These are phyloP conservation scores for Hypomontagnella monticulosa DNA, from an alignment of 495 filamentous ascomycete genomes.

Conservation along the genomic window DNA sequence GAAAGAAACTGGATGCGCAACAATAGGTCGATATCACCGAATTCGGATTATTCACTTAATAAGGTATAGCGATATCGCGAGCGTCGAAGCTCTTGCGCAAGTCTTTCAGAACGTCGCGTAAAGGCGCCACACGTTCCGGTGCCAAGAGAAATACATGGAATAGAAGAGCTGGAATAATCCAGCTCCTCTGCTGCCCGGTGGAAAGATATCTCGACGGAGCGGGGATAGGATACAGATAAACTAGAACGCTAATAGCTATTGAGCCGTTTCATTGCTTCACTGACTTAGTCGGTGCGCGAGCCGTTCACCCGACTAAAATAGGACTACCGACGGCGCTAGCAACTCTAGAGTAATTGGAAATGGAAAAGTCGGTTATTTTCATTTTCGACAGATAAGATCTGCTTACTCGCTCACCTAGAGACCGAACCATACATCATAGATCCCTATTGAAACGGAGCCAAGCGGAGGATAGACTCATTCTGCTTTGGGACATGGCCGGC, in stretches of 20 bases:
- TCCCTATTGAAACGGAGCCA: slow-evolving; percentile 1
- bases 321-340: slow-evolving; percentile 34
- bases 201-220: slow-evolving; percentile 32
- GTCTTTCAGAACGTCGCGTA: slow-evolving; percentile 23
- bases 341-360: slow-evolving; percentile 26
- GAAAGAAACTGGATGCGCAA: neutral
- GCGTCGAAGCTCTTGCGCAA: slow-evolving; percentile 12
- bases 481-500: slow-evolving; percentile 28
- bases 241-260: slow-evolving; percentile 12
- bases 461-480: slow-evolving; percentile 13
- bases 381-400: slow-evolving; percentile 7
- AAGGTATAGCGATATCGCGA: neutral
- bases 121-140: slow-evolving; percentile 1
- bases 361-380: slow-evolving; percentile 23
- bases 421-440: slow-evolving; percentile 13
- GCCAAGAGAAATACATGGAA: slow-evolving; percentile 31
- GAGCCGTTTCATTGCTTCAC: slow-evolving; percentile 7
- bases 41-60: slow-evolving; percentile 17
- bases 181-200: slow-evolving; percentile 6
- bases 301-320: slow-evolving; percentile 31
- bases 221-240: slow-evolving; percentile 11
- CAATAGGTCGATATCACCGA: neutral
- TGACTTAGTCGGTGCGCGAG: slow-evolving; percentile 35
- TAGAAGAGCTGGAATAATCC: slow-evolving; percentile 21
- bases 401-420: neutral